phyloP scores from a whole-genome alignment of 2,329 filamentous ascomycete species.

The Trichophaea hybrida region DNA sequence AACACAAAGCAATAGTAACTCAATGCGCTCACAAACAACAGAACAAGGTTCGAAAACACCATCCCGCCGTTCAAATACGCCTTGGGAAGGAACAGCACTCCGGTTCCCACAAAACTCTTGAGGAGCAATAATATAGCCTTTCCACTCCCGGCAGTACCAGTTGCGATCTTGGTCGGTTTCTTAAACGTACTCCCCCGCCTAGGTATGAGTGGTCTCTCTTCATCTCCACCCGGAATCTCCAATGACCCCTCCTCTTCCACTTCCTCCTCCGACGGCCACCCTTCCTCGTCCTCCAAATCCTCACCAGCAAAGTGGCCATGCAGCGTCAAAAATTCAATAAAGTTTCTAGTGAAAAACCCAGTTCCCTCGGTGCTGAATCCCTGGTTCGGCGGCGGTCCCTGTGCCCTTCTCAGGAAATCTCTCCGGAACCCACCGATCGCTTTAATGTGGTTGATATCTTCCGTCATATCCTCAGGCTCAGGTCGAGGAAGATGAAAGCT shows the following conservation, averaged over 20 bases:
- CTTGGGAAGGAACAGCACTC: constrained; percentile 24
- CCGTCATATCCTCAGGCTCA: constrained; percentile 61
- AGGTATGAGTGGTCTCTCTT: constrained; percentile 66
- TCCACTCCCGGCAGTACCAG: constrained; percentile 49
- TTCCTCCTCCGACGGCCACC: constrained; percentile 64
- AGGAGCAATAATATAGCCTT: constrained; percentile 66
- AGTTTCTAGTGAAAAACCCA: constrained; percentile 73
- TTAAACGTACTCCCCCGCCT: constrained; percentile 31
- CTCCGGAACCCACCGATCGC: constrained; percentile 86
- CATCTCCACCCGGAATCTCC: constrained; percentile 46
- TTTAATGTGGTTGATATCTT: constrained; percentile 82
- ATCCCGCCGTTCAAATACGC: constrained; percentile 63
- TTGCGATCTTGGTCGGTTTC: constrained; percentile 61
- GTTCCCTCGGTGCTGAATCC: constrained; percentile 31
- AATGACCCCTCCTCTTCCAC: constrained; percentile 46
- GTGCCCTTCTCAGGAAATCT: constrained; percentile 68
- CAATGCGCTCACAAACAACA: constrained; percentile 69
- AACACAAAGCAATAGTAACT: constrained; percentile 98
- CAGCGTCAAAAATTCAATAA: constrained; percentile 85
- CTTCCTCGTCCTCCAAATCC: constrained; percentile 71
- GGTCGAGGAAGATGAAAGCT: constrained; percentile 71
- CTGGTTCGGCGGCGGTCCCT: constrained; percentile 30
- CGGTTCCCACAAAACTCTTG: constrained; percentile 92
- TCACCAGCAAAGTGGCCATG: constrained; percentile 98
- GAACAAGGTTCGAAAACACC: constrained; percentile 84